A percentile compares a stretch with the other conserved stretches of the same genome.
Evolutionary conservation across 2,329 filamentous ascomycete genomes (phyloP).

Genomic region (Podosphaera xanthii): DNA sequence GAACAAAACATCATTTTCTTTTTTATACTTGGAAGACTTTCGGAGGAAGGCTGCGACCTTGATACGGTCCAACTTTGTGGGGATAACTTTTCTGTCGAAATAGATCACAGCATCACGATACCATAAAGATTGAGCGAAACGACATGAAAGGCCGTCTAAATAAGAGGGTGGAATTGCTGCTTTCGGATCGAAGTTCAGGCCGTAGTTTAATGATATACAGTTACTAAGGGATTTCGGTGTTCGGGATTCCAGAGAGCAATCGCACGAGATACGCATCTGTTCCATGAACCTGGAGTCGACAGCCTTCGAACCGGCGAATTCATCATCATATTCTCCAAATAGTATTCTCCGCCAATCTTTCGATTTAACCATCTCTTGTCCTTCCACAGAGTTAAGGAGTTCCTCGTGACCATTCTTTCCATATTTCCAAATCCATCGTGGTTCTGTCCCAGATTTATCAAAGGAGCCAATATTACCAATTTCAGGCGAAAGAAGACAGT

Average conservation of each 20-base stretch:
- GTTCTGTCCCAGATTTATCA: neutral
- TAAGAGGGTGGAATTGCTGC: too few relatives aligned
- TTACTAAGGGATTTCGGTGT: neutral
- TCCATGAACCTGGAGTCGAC: neutral
- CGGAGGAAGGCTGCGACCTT: neutral
- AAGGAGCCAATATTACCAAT: too few relatives aligned
- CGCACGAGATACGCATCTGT: neutral
- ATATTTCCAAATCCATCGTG: neutral
- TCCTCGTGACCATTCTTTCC: neutral
- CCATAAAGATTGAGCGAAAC: neutral
- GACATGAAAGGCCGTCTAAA: too few relatives aligned
- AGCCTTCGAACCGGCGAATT: neutral
- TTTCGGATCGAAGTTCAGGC: too few relatives aligned
- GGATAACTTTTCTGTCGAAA: neutral
- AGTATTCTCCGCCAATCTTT: neutral
- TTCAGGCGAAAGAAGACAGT: neutral
- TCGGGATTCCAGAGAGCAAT: neutral
- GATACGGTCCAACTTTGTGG: neutral
- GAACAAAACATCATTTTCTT: neutral
- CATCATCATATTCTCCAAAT: neutral
- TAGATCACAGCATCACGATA: neutral
- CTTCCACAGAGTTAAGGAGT: neutral
- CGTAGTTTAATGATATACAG: neutral
- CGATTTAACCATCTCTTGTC: neutral
- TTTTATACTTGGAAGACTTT: neutral